These are phyloP conservation scores for Suhomyces panamericanus DNA, from an alignment of 1,139 yeast genomes.

Conservation along the genomic window DNA sequence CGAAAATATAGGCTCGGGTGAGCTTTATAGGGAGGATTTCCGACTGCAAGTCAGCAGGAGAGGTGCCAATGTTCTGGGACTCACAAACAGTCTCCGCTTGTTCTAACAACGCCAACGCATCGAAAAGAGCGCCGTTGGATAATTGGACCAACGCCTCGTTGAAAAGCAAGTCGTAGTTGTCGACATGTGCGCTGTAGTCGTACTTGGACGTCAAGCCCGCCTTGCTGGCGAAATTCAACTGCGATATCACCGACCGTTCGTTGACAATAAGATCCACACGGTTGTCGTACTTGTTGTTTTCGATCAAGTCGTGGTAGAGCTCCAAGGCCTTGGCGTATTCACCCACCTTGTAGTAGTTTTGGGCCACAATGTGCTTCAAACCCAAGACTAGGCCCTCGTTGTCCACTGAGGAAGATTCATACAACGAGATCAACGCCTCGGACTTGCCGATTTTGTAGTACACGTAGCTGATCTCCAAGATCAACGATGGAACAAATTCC, in stretches of 20 bases:
- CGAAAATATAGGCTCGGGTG: slow-evolving; percentile 69
- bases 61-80: slow-evolving; percentile 38
- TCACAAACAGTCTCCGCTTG: slow-evolving; percentile 49
- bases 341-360: slow-evolving; percentile 72
- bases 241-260: slow-evolving; percentile 68
- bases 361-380: slow-evolving; percentile 77
- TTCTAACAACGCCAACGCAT: slow-evolving; percentile 50
- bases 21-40: slow-evolving; percentile 65
- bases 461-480: slow-evolving; percentile 66
- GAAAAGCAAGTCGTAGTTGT: slow-evolving; percentile 48
- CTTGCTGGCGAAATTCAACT: slow-evolving; percentile 28
- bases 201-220: slow-evolving; percentile 13
- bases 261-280: slow-evolving; percentile 65
- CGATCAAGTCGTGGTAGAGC: slow-evolving; percentile 53
- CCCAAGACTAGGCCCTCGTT: slow-evolving; percentile 38
- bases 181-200: slow-evolving; percentile 14
- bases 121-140: slow-evolving; percentile 41
- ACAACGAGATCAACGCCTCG: slow-evolving; percentile 41
- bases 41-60: slow-evolving; percentile 40
- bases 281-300: slow-evolving; percentile 35
- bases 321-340: slow-evolving; percentile 52
- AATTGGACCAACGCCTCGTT: slow-evolving; percentile 65
- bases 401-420: slow-evolving; percentile 26
- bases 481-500: slow-evolving; percentile 33
- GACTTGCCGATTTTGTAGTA: slow-evolving; percentile 63